Percentiles rank a stretch among this genome's conserved stretches.
Conservation (phyloP, 1,284 basidiomycete genomes). For the Naganishia sp. region DNA sequence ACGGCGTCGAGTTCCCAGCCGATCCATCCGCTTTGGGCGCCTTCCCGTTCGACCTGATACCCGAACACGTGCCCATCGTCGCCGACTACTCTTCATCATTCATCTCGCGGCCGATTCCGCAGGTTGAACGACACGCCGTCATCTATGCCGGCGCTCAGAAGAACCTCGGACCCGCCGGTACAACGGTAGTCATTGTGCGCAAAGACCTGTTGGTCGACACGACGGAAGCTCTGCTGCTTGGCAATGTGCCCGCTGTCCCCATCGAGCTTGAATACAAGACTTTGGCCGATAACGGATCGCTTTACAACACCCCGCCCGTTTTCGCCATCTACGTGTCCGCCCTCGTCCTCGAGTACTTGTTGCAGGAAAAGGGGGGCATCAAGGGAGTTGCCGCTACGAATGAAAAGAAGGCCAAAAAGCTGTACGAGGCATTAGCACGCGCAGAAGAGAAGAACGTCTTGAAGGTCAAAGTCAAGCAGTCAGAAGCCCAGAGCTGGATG, state of each 20-base stretch:
- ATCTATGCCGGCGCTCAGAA: slow-evolving; percentile 99
- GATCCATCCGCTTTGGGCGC: slow-evolving; percentile 76
- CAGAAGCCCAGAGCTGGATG: slow-evolving; percentile 81
- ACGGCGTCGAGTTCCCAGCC: slow-evolving; percentile 85
- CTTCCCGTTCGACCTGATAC: slow-evolving; percentile 82
- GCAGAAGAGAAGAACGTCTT: slow-evolving; percentile 71
- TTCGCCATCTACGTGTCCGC: slow-evolving; percentile 90
- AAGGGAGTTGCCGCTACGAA: slow-evolving; percentile 69
- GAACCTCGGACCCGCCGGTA: slow-evolving; percentile 92
- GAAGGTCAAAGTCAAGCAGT: slow-evolving; percentile 65
- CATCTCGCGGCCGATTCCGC: slow-evolving; percentile 90
- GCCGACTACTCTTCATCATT: slow-evolving; percentile 97
- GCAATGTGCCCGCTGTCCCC: slow-evolving; percentile 61
- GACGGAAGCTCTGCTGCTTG: slow-evolving; percentile 72
- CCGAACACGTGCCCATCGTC: slow-evolving; percentile 74
- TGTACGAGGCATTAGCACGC: slow-evolving; percentile 71
- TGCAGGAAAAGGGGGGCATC: slow-evolving; percentile 66
- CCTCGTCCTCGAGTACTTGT: slow-evolving; percentile 76
- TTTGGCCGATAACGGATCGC: slow-evolving; percentile 72
- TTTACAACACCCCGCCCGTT: slow-evolving; percentile 95
- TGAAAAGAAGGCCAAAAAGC: slow-evolving; percentile 67
- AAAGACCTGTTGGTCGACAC: slow-evolving; percentile 88
- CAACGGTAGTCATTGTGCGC: slow-evolving; percentile 89
- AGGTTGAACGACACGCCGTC: slow-evolving; percentile 82
- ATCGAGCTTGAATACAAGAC: slow-evolving; percentile 81